These are phyloP conservation scores for Boletus tomentosulus DNA, from an alignment of 768 basidiomycete species.

Conservation along the genomic window DNA sequence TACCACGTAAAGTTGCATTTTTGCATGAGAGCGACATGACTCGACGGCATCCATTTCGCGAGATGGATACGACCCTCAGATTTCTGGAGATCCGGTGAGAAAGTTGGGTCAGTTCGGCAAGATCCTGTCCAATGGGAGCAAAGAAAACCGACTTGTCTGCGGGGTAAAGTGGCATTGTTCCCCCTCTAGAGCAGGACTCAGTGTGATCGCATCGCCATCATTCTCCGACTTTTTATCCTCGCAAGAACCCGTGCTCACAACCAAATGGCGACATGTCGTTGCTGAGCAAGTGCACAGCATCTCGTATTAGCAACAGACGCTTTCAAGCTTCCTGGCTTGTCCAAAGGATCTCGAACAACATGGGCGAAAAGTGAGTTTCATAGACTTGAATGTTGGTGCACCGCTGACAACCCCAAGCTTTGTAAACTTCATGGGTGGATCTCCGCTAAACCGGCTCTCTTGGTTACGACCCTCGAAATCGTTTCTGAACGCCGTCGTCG, in stretches of 20 bases:
- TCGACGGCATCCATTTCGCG: constrained; percentile 6
- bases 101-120: constrained; percentile 13
- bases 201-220: no score
- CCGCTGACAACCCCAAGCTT: constrained; percentile 30
- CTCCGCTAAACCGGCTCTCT: constrained; percentile 75
- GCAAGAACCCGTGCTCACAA: background rate
- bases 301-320: background rate
- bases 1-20: constrained; percentile 22
- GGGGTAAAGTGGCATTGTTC: constrained; percentile 9
- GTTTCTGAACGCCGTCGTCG: constrained; percentile 71
- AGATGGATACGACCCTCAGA: constrained; percentile 4
- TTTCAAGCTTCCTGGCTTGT: no score
- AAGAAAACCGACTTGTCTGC: constrained; percentile 1
- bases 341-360: constrained; percentile 12
- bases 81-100: constrained; percentile 23
- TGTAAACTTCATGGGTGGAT: constrained; percentile 52
- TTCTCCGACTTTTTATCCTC: no score
- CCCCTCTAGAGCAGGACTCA: background rate
- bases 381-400: background rate
- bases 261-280: constrained; percentile 6
- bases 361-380: constrained; percentile 30
- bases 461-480: constrained; percentile 73
- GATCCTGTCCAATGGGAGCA: constrained; percentile 18
- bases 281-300: constrained; percentile 1
- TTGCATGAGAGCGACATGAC: constrained; percentile 7